Percentiles rank a stretch among this genome's conserved stretches.
These are phyloP conservation scores for Neurospora sp. DNA, from an alignment of 495 filamentous ascomycete genomes.

Conservation along the genomic window DNA sequence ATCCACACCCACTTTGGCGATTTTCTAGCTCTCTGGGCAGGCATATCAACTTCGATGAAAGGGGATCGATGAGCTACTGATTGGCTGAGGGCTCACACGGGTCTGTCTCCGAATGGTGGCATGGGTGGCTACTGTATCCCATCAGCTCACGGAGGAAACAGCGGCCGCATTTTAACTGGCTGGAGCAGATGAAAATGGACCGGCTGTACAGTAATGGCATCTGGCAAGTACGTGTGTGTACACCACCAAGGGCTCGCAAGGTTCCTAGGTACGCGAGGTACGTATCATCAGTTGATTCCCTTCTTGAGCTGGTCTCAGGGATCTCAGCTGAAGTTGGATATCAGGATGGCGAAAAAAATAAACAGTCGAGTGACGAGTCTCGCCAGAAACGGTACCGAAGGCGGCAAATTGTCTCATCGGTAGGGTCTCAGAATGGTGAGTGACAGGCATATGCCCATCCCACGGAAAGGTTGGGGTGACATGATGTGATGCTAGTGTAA, in stretches of 20 bases:
- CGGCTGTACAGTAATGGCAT: background rate
- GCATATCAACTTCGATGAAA: background rate
- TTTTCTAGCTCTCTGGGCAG: background rate
- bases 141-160: background rate
- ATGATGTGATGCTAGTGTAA: background rate
- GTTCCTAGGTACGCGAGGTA: background rate
- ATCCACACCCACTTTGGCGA: background rate
- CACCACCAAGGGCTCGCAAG: background rate
- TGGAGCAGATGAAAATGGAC: background rate
- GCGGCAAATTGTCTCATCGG: background rate
- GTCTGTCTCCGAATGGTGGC: background rate
- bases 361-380: background rate
- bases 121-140: background rate
- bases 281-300: background rate
- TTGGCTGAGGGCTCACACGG: background rate
- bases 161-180: background rate
- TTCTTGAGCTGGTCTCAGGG: background rate
- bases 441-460: no score
- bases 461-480: background rate
- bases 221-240: no score
- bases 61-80: background rate
- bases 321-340: background rate
- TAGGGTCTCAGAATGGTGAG: no score
- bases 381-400: background rate
- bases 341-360: background rate